Evolutionary conservation across 2,329 filamentous ascomycete genomes (phyloP), one percentile per base, ranked within the genome.

Genomic region (Cercospora citrullina): DNA sequence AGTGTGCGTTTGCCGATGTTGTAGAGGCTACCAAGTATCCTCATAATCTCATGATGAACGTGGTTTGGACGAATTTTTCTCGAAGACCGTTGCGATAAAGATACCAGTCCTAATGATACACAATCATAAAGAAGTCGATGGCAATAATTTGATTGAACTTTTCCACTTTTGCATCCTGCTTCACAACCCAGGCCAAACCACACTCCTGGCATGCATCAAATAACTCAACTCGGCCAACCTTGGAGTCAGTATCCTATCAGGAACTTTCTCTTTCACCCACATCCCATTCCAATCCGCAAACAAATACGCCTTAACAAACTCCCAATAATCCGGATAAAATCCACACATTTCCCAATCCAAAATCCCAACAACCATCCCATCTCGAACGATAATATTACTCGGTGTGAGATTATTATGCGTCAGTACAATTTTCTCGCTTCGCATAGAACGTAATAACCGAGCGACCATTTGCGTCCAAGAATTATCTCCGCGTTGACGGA

Each of bases 321-420:
- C 69, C 67, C 69, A 71, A 53, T 69, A 67, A 21, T 67, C 67
- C 7, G 70, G 69, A 39, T 69, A 69, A 10, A 53, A 68, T 10
- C 70, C 69, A 53, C 62, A 45, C 14, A 61, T 51, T 58, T 72
- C 70, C 70, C 70, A 72, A 45, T 71, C 70, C n/a, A 72, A 31
- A 21, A 71, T 66, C 10, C 45, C 69, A 8, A 67, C 65, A 4
- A 71, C 62, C 23, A 58, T 65, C 9, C 69, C 65, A 33, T 69
- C 65, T 12, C 61, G 62, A 7, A 71, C 67, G 5, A 74, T 63
- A 48, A 74, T 73, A 39, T 74, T 74, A 5, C 64, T 61, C 10
- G 64, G 65, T 5, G 51, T 53, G 14, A 74, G 63, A 59, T 74
- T 70, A 7, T 66, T 64, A 36, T 73, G 71, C 3, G 69, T 74